Base-by-base conservation (phyloP, 2,329 filamentous ascomycete genomes). In the Fusarium scirpi region DNA sequence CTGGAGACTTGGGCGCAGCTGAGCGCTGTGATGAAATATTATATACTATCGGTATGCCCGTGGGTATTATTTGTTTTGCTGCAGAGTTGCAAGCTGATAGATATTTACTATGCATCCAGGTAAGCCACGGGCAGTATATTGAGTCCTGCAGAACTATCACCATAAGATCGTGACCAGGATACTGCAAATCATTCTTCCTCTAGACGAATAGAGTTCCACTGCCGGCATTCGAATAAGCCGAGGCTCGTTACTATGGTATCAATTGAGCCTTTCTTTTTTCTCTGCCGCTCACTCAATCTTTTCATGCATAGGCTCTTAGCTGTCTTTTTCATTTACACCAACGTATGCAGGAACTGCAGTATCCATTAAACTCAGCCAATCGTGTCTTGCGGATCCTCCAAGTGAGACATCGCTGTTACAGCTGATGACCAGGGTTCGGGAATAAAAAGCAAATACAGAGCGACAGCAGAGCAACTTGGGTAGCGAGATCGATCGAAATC, bases 401-500 rank as follows among this genome's bases (percentile, higher is more conserved):
- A 60, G 27, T 43, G 30, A 45, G 43, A 38, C 27, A 34, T 20
- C n/a, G 29, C 22, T 60, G 18, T 52, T 65, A 40, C 47, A 45
- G 47, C 34, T 60, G 47, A 60, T 34, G 22, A 20, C 54, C 24
- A 38, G 41, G 52, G 47, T 38, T 43, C 29, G 53, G 24, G 25
- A 20, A 48, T 29, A 41, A 59, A 65, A 65, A 48, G 43, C 43
- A 65, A 65, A 13, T 20, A 44, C 11, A 15, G 27, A 18, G 49
- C 49, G 38, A 27, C 24, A 16, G 9, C 32, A 52, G 24, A 52
- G 24, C 18, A 52, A 52, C 24, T 41, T 41, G 22, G 18, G 18
- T 52, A 52, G 30, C 49, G 32, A 52, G 49, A 52, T 52, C 49
- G 49, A 52, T 52, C 49, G 49, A n/a, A 52, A 52, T 52, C 49